These are phyloP conservation scores for Saccharomyces kudriavzevii DNA, from an alignment of 805 yeast genomes.

Conservation along the genomic window DNA sequence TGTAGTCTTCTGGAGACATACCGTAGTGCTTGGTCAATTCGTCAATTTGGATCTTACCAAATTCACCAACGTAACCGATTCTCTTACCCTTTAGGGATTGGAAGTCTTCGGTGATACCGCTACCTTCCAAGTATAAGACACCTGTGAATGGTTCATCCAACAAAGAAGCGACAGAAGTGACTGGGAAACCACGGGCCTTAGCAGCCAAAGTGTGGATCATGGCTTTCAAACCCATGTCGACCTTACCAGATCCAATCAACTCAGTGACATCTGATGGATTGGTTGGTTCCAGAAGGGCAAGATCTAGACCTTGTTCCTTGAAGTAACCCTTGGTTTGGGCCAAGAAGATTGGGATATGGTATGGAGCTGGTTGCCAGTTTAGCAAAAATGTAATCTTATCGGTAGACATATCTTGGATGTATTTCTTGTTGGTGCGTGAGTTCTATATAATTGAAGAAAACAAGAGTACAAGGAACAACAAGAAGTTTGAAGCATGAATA, in stretches of 20 bases:
- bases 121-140: slow-evolving; percentile 41
- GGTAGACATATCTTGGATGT: slow-evolving; percentile 34
- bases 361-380: slow-evolving; percentile 51
- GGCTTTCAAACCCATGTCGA: slow-evolving; percentile 53
- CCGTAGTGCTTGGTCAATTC: slow-evolving; percentile 50
- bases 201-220: slow-evolving; percentile 56
- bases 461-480: neutral
- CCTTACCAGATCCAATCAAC: slow-evolving; percentile 47
- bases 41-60: slow-evolving; percentile 51
- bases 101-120: slow-evolving; percentile 46
- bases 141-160: slow-evolving; percentile 55
- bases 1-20: slow-evolving; percentile 47
- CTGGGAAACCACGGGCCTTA: slow-evolving; percentile 50
- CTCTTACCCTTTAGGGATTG: slow-evolving; percentile 43
- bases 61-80: slow-evolving; percentile 53
- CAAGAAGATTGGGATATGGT: slow-evolving; percentile 45
- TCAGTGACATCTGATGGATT: slow-evolving; percentile 54
- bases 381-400: slow-evolving; percentile 43
- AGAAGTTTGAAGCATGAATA: neutral
- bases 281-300: slow-evolving; percentile 47
- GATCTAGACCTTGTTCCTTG: slow-evolving; percentile 41
- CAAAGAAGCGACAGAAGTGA: slow-evolving; percentile 47
- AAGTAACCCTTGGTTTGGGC: slow-evolving; percentile 46
- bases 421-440: neutral
- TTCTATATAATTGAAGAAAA: neutral